Conservation (phyloP, 2,329 filamentous ascomycete genomes). For the Penicillium concentricum region DNA sequence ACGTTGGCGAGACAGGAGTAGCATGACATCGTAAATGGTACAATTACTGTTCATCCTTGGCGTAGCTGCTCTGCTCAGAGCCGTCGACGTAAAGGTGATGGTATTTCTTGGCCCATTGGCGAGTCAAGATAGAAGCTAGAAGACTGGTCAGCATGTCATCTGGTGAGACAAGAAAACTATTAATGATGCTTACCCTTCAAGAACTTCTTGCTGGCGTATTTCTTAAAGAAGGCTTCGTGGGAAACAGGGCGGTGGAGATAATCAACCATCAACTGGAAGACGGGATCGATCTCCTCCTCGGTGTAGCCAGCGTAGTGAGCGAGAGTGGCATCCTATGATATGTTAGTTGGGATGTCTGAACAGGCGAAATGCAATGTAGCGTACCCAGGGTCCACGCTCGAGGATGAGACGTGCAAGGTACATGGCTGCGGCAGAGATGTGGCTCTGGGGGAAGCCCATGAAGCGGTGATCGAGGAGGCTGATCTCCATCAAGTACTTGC, state of each 20-base stretch:
- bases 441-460: constrained; percentile 83
- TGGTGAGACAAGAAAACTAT: neutral
- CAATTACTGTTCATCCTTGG: constrained; percentile 35
- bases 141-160: constrained; percentile 21
- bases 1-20: constrained; percentile 24
- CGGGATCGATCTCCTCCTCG: constrained; percentile 88
- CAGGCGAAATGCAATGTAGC: constrained; percentile 32
- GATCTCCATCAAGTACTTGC: constrained; percentile 97
- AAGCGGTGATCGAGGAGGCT: constrained; percentile 93
- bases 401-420: constrained; percentile 89
- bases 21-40: constrained; percentile 26
- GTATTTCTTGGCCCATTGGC: constrained; percentile 90
- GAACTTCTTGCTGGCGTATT: constrained; percentile 99
- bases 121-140: constrained; percentile 82
- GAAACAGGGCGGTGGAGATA: constrained; percentile 87
- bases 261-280: constrained; percentile 92
- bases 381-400: constrained; percentile 86
- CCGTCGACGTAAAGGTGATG: constrained; percentile 39
- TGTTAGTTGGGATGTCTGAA: neutral
- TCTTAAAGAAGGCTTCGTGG: constrained; percentile 99
- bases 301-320: constrained; percentile 90
- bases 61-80: constrained; percentile 34
- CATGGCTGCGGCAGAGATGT: constrained; percentile 90
- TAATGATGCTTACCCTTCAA: constrained; percentile 72
- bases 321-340: constrained; percentile 71